Conservation (phyloP, 306 rosid species). For the Pterocarpus santalinus region DNA sequence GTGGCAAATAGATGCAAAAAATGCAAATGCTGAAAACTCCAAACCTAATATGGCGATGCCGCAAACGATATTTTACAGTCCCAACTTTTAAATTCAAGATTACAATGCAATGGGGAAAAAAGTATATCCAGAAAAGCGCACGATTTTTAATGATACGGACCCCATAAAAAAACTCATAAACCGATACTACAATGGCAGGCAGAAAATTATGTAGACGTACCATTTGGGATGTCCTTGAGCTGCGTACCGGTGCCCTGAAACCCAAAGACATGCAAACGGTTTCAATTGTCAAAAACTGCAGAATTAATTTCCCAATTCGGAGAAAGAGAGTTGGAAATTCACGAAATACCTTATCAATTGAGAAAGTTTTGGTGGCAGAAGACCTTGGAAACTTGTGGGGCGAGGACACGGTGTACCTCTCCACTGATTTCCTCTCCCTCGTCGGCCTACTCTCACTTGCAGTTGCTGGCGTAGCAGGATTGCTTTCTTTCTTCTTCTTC, state of each 20-base stretch:
- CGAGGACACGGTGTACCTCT: constrained; percentile 69
- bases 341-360: constrained; percentile 74
- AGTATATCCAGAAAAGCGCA: not conserved
- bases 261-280: constrained; percentile 24
- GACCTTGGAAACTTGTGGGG: constrained; percentile 55
- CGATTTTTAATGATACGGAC: not conserved
- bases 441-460: constrained; percentile 65
- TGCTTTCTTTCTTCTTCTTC: constrained; percentile 32
- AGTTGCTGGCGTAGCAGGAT: constrained; percentile 56
- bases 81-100: not conserved
- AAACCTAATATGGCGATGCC: no score
- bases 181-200: not conserved
- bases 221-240: constrained; percentile 87
- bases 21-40: no score
- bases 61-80: no score
- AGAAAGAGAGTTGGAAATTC: not conserved
- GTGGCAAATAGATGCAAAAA: no score
- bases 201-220: constrained; percentile 49
- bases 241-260: constrained; percentile 84
- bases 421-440: constrained; percentile 85
- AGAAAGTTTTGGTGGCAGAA: constrained; percentile 51
- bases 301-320: not conserved
- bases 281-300: not conserved
- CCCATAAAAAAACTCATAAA: not conserved
- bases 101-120: not conserved